Percentiles rank a stretch among this genome's conserved stretches.
These are phyloP conservation scores for Helicocarpus griseus DNA, from an alignment of 2,329 filamentous ascomycete species.

Conservation along the genomic window DNA sequence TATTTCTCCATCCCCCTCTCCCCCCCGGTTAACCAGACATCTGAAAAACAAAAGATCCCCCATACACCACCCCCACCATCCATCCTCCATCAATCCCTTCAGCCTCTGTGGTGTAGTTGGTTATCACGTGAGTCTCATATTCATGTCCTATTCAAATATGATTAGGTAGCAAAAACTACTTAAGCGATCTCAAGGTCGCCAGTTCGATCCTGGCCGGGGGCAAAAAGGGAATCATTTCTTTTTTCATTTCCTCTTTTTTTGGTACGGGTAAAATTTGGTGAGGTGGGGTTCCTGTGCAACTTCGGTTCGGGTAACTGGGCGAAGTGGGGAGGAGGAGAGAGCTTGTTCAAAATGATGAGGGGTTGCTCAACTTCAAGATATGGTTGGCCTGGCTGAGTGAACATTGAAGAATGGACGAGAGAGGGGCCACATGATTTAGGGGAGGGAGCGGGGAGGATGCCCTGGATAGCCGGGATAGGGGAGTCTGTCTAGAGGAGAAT, in stretches of 20 bases:
- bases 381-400: too few species aligned
- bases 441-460: too few species aligned
- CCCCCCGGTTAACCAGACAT: too few species aligned
- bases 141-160: neutral
- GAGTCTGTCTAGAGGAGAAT: too few species aligned
- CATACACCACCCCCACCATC: neutral
- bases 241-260: neutral
- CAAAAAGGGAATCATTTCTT: neutral
- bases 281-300: too few species aligned
- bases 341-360: too few species aligned
- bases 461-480: too few species aligned
- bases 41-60: neutral
- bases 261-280: neutral
- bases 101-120: conserved; percentile 4
- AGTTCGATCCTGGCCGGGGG: neutral
- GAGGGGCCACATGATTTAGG: too few species aligned
- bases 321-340: neutral
- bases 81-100: neutral
- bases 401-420: too few species aligned
- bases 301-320: too few species aligned
- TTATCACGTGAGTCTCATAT: conserved; percentile 5
- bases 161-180: neutral
- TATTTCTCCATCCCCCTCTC: too few species aligned
- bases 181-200: neutral
- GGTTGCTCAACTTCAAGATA: too few species aligned